Percentiles rank a stretch among this genome's conserved stretches.
Conservation (phyloP, 805 yeast genomes). For the Clavispora phyllophila region DNA sequence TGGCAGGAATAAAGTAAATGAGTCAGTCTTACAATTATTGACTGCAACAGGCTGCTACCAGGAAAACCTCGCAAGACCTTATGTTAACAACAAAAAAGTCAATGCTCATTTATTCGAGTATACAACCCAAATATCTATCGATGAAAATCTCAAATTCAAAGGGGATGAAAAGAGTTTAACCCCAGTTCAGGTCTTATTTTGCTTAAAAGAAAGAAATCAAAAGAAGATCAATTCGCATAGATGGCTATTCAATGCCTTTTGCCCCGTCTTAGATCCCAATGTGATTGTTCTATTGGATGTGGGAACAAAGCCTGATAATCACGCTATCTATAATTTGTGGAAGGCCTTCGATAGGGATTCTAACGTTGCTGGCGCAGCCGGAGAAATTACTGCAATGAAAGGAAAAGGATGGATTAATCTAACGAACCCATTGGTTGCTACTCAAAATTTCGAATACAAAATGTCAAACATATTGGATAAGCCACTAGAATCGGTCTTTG, state of each 20-base stretch:
- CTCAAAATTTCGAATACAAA: conserved; percentile 94
- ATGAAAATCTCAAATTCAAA: conserved; percentile 81
- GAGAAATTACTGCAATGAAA: conserved; percentile 93
- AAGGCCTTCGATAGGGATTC: conserved; percentile 95
- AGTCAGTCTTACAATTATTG: conserved; percentile 78
- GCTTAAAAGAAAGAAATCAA: conserved; percentile 86
- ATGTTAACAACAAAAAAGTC: conserved; percentile 86
- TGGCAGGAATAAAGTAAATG: conserved; percentile 85
- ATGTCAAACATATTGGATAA: conserved; percentile 95
- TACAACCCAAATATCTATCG: conserved; percentile 91
- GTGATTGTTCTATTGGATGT: conserved; percentile 88
- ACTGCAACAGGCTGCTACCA: conserved; percentile 97
- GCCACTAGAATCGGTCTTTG: conserved; percentile 88
- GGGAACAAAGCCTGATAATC: conserved; percentile 92
- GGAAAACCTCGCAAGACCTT: conserved; percentile 94
- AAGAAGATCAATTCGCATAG: conserved; percentile 96
- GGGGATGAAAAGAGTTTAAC: conserved; percentile 87
- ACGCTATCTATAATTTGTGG: conserved; percentile 92
- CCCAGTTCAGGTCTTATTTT: conserved; percentile 91
- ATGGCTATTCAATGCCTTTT: conserved; percentile 94
- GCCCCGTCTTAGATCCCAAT: conserved; percentile 88
- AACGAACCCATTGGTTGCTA: conserved; percentile 87
- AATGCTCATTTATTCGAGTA: conserved; percentile 93
- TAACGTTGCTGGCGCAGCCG: conserved; percentile 98
- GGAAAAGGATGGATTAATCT: conserved; percentile 82